These are phyloP conservation scores for Fusarium burgessii DNA, from an alignment of 2,329 filamentous ascomycete genomes.

Conservation along the genomic window DNA sequence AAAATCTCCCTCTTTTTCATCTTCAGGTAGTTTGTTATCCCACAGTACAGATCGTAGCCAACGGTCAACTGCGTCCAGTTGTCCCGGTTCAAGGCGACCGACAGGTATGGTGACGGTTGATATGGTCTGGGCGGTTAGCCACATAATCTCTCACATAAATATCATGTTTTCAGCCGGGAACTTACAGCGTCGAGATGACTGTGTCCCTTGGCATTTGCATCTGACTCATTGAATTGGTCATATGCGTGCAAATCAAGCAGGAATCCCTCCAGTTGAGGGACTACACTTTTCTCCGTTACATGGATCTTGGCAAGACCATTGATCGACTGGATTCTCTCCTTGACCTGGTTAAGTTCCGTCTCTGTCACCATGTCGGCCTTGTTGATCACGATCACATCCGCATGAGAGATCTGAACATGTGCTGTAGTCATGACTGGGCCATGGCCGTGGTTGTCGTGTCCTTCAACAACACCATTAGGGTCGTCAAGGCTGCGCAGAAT, in stretches of 20 bases:
- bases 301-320: slow-evolving; percentile 90
- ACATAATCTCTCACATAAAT: neutral
- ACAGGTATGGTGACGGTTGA: slow-evolving; percentile 82
- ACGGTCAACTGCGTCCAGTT: slow-evolving; percentile 75
- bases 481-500: slow-evolving; percentile 86
- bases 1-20: slow-evolving; percentile 60
- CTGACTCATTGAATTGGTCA: slow-evolving; percentile 80
- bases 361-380: slow-evolving; percentile 86
- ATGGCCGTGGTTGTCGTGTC: slow-evolving; percentile 63
- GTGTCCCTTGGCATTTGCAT: slow-evolving; percentile 81
- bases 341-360: slow-evolving; percentile 76
- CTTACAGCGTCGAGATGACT: slow-evolving; percentile 89
- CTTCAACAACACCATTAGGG: slow-evolving; percentile 65
- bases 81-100: slow-evolving; percentile 66
- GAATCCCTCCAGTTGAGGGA: slow-evolving; percentile 86
- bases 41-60: slow-evolving; percentile 90
- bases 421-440: slow-evolving; percentile 87
- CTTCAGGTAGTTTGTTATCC: slow-evolving; percentile 74
- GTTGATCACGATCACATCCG: slow-evolving; percentile 94
- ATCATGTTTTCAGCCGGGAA: slow-evolving; percentile 20
- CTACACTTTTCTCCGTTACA: slow-evolving; percentile 81
- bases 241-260: slow-evolving; percentile 94
- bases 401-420: slow-evolving; percentile 96
- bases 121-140: slow-evolving; percentile 71
- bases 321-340: slow-evolving; percentile 81